A percentile compares a stretch with the other conserved stretches of the same genome.
Evolutionary conservation across 192 early-diverging fungal species (phyloP).

Genomic region (Dispira parvispora): DNA sequence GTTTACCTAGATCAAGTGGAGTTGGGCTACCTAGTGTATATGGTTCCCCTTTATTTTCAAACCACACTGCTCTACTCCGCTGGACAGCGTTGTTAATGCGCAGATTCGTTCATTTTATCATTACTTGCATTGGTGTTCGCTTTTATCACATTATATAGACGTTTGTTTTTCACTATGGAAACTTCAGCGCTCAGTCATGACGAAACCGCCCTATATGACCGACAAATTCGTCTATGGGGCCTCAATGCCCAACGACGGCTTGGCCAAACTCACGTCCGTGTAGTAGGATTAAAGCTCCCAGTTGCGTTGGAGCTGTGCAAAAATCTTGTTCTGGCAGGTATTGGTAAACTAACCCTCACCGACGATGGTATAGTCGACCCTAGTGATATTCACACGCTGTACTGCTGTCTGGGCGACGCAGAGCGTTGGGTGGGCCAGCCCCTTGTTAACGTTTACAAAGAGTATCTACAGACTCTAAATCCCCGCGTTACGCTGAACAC

Average conservation of each 20-base stretch:
- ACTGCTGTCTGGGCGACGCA: slow-evolving; percentile 21
- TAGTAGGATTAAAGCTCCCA: slow-evolving; percentile 46
- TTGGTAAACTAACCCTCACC: slow-evolving; percentile 54
- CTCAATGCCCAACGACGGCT: slow-evolving; percentile 85
- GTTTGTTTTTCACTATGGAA: too few relatives aligned
- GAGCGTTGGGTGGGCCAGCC: not conserved
- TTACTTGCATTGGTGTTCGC: too few relatives aligned
- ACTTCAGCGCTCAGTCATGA: slow-evolving; percentile 32
- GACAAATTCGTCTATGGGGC: slow-evolving; percentile 96
- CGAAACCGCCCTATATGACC: slow-evolving; percentile 86
- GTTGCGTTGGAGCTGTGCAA: slow-evolving; percentile 77
- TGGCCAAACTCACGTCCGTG: slow-evolving; percentile 53
- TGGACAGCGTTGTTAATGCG: too few relatives aligned
- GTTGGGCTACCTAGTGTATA: too few relatives aligned
- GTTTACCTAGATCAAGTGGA: too few relatives aligned
- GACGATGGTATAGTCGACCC: slow-evolving; percentile 37
- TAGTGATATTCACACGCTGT: slow-evolving; percentile 59
- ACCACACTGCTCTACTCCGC: too few relatives aligned
- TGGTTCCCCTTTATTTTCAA: too few relatives aligned
- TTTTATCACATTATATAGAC: too few relatives aligned
- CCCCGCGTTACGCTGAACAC: not conserved
- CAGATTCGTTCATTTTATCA: too few relatives aligned
- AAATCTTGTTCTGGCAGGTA: slow-evolving; percentile 80
- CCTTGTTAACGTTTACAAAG: not conserved
- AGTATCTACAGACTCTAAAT: slow-evolving; percentile 1